A percentile compares a stretch with the other conserved stretches of the same genome.
These are phyloP conservation scores for Lactifluus hygrophoroides DNA, from an alignment of 768 basidiomycete species.

Conservation along the genomic window DNA sequence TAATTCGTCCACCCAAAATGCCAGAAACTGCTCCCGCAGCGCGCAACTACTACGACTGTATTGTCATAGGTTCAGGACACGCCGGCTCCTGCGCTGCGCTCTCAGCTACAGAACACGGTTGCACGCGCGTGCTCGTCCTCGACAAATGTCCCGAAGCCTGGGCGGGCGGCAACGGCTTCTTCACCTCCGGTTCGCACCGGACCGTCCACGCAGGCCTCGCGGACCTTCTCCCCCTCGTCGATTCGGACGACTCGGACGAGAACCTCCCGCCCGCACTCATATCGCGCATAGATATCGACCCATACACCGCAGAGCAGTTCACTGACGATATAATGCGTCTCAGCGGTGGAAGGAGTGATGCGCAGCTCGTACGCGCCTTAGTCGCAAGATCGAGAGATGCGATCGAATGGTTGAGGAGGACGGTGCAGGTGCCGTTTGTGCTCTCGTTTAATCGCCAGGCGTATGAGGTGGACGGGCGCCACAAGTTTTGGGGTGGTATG, in stretches of 20 bases:
- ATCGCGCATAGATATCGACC: constrained; percentile 44
- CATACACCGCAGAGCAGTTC: constrained; percentile 50
- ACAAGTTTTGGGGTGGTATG: constrained; percentile 67
- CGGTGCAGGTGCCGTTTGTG: constrained; percentile 44
- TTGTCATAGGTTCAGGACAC: constrained; percentile 59
- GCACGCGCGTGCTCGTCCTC: constrained; percentile 50
- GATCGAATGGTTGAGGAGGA: constrained; percentile 46
- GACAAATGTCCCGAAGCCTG: constrained; percentile 58
- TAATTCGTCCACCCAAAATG: background rate
- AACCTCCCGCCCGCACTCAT: constrained; percentile 38
- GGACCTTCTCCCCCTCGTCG: constrained; percentile 49
- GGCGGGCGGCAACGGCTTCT: constrained; percentile 65
- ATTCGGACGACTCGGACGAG: too few species aligned
- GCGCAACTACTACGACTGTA: constrained; percentile 34
- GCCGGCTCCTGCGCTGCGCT: constrained; percentile 61
- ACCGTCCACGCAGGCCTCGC: constrained; percentile 53
- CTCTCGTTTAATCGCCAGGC: constrained; percentile 61
- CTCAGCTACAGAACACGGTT: constrained; percentile 50
- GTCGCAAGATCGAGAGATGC: constrained; percentile 49
- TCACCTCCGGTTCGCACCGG: constrained; percentile 62
- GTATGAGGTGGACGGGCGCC: constrained; percentile 51
- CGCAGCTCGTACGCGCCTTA: constrained; percentile 40
- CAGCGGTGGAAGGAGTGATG: constrained; percentile 41
- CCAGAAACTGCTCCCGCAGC: background rate
- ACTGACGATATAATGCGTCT: constrained; percentile 53